Conservation (phyloP, 768 basidiomycete genomes). For the Phanerodontia chrysosporium region DNA sequence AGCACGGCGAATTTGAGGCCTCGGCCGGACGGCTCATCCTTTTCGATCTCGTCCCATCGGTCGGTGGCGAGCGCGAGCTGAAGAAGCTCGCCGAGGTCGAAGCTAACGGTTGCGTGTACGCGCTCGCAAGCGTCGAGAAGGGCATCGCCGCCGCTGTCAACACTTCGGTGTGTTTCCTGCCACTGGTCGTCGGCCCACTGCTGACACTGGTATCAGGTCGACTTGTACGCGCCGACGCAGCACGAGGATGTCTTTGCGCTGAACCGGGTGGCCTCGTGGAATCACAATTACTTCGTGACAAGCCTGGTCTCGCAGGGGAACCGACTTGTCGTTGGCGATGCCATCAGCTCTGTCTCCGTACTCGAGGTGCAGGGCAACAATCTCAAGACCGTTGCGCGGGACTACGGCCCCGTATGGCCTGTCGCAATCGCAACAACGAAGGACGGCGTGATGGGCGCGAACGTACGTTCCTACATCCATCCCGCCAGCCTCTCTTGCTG, state of each 20-base stretch:
- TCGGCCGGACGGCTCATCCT: conserved; percentile 59
- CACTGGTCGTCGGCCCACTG: not conserved
- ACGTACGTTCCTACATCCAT: conserved; percentile 44
- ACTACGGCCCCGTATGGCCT: conserved; percentile 76
- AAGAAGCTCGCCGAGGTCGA: conserved; percentile 37
- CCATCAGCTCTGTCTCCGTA: conserved; percentile 73
- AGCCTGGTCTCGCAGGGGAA: conserved; percentile 55
- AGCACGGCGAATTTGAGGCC: conserved; percentile 27
- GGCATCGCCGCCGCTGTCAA: conserved; percentile 70
- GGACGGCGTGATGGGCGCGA: conserved; percentile 63
- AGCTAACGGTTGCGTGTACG: conserved; percentile 67
- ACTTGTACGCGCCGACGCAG: conserved; percentile 40
- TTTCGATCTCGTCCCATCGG: conserved; percentile 35
- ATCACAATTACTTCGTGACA: conserved; percentile 78
- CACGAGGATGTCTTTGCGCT: conserved; percentile 38
- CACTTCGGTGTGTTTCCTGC: conserved; percentile 54
- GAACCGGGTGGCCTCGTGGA: conserved; percentile 54
- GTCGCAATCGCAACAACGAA: conserved; percentile 57
- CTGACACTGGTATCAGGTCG: conserved; percentile 15
- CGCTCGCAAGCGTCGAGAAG: conserved; percentile 44
- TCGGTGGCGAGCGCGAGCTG: conserved; percentile 12
- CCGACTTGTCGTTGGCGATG: conserved; percentile 70
- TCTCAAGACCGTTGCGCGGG: conserved; percentile 48
- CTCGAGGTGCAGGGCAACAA: conserved; percentile 46
- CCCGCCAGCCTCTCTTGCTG: not conserved